Percentiles rank a stretch among this genome's conserved stretches.
These are phyloP conservation scores for Poa annua DNA, from an alignment of 176 grass and related monocot species.

Conservation along the genomic window DNA sequence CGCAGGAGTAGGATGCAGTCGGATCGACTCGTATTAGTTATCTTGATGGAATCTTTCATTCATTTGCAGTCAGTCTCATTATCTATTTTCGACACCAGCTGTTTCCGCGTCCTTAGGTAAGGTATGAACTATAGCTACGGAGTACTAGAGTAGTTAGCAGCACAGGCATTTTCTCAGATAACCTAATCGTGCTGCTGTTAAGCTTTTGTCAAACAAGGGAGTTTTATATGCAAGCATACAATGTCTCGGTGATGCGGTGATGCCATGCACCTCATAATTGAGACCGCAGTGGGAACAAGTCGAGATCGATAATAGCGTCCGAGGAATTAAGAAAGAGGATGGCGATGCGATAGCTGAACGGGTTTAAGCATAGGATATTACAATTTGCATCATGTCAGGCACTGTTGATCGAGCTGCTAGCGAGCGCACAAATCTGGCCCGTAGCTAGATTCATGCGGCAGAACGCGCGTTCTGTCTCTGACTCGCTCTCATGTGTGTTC, in stretches of 20 bases:
- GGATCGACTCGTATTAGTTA: not conserved
- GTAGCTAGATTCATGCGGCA: not conserved
- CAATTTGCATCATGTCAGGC: not conserved
- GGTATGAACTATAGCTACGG: not conserved
- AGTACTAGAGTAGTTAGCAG: conserved; percentile 8
- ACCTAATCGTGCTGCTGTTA: conserved; percentile 23
- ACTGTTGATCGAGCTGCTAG: conserved; percentile 2
- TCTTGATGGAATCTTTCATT: conserved; percentile 1
- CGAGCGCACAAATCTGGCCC: not conserved
- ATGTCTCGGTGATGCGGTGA: conserved; percentile 22
- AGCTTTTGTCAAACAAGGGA: conserved; percentile 40
- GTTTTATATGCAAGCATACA: conserved; percentile 21
- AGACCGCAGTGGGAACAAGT: conserved; percentile 43
- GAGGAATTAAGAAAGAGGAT: conserved; percentile 41
- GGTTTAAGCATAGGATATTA: conserved; percentile 12
- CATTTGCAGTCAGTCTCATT: not conserved
- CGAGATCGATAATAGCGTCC: conserved; percentile 24
- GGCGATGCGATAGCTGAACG: conserved; percentile 39
- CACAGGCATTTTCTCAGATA: not conserved
- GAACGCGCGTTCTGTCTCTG: not conserved
- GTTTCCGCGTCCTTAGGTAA: conserved; percentile 43
- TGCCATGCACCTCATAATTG: conserved; percentile 40
- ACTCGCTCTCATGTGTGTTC: not conserved
- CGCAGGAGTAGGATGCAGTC: no score
- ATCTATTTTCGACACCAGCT: conserved; percentile 39